Evolutionary conservation across 1,284 basidiomycete genomes (phyloP).

Genomic region (Ustilago vetiveriae): DNA sequence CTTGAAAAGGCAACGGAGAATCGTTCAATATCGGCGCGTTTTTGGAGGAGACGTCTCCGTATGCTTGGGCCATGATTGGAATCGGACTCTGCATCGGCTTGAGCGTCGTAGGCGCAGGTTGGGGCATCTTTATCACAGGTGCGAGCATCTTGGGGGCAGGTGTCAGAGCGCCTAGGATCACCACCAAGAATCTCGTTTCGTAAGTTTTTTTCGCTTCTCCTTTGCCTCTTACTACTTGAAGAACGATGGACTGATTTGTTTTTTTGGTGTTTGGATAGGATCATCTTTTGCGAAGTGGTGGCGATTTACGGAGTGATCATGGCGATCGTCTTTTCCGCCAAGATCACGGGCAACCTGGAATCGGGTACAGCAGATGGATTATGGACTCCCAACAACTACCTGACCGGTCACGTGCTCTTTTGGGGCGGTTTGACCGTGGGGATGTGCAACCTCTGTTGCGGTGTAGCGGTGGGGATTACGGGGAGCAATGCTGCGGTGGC

Average conservation of each 20-base stretch:
- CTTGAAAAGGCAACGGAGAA: constrained; percentile 51
- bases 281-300: constrained; percentile 99
- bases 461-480: constrained; percentile 64
- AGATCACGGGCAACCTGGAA: constrained; percentile 61
- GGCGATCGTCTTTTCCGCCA: constrained; percentile 66
- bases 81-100: constrained; percentile 93
- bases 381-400: constrained; percentile 60
- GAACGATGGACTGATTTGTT: too few relatives aligned
- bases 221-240: neutral
- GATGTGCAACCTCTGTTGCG: constrained; percentile 65
- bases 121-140: constrained; percentile 98
- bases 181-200: constrained; percentile 98
- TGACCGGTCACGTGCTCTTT: constrained; percentile 64
- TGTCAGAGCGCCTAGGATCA: constrained; percentile 90
- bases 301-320: constrained; percentile 91
- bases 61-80: constrained; percentile 88
- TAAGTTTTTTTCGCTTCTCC: constrained; percentile 67
- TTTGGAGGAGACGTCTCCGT: constrained; percentile 91
- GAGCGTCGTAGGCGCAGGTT: constrained; percentile 92
- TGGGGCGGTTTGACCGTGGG: constrained; percentile 66
- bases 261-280: constrained; percentile 65
- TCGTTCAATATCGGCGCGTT: constrained; percentile 70
- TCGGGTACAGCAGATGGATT: constrained; percentile 40
- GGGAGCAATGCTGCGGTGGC: constrained; percentile 65
- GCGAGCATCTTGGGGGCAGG: constrained; percentile 94